Conservation (phyloP, 2,329 filamentous ascomycete genomes). For the Pleomassaria siparia region DNA sequence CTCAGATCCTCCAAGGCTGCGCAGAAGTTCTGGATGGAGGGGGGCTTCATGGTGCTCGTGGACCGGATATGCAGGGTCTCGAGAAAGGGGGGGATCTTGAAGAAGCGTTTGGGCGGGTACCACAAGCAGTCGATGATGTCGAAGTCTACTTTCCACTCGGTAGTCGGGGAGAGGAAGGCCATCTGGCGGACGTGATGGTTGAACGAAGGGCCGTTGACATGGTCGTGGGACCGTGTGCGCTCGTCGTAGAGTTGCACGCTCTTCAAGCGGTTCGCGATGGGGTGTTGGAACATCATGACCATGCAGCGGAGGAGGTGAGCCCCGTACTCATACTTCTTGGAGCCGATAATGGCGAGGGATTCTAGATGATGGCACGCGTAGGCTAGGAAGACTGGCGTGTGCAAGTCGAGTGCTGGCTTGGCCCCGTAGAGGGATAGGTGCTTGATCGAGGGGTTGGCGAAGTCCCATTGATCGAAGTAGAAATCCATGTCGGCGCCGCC, state of each 20-base stretch:
- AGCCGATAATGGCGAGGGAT: not conserved
- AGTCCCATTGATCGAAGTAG: not conserved
- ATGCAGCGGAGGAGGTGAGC: not conserved
- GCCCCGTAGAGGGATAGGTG: not conserved
- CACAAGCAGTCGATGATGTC: not conserved
- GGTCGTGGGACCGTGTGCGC: not conserved
- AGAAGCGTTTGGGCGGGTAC: not conserved
- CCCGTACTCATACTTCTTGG: not conserved
- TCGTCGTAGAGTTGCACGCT: not conserved
- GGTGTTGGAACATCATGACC: not conserved
- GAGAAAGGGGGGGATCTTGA: not conserved
- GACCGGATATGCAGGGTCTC: not conserved
- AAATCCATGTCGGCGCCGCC: not conserved
- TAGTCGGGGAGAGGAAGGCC: not conserved
- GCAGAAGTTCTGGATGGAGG: not conserved
- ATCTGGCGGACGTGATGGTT: not conserved
- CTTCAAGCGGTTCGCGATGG: not conserved
- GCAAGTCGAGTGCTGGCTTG: not conserved
- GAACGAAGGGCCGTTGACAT: not conserved
- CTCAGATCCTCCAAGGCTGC: not conserved
- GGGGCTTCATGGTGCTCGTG: not conserved
- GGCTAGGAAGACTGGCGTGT: not conserved
- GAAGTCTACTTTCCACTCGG: not conserved
- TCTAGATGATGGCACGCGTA: not conserved
- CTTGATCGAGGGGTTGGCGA: not conserved